Percentiles rank a stretch among this genome's conserved stretches.
Conservation (phyloP, 202 grass and related monocot genomes). For the Cymbopogon flexuosus region DNA sequence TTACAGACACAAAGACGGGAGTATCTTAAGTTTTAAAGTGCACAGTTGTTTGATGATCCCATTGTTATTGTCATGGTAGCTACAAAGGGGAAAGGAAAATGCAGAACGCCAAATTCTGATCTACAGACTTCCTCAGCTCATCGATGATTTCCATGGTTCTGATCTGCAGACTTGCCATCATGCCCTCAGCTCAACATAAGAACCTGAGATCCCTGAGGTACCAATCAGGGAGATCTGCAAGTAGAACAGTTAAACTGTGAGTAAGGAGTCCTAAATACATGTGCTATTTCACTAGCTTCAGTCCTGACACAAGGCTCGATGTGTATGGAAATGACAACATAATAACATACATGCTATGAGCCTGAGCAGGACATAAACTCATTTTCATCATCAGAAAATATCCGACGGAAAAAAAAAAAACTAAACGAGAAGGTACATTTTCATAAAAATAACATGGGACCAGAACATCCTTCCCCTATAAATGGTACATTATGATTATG, state of each 20-base stretch:
- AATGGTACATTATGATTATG: not conserved
- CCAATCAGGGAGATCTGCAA: constrained; percentile 66
- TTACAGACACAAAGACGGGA: constrained; percentile 33
- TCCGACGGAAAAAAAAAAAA: not conserved
- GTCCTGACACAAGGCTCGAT: not conserved
- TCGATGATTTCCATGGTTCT: not conserved
- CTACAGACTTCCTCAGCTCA: constrained; percentile 11
- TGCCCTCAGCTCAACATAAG: constrained; percentile 26
- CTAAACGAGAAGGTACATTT: not conserved
- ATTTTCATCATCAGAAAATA: not conserved
- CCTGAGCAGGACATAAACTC: not conserved
- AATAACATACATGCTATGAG: not conserved
- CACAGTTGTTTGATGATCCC: constrained; percentile 10
- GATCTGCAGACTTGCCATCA: constrained; percentile 28
- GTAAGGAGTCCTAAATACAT: not conserved
- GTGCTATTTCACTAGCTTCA: not conserved
- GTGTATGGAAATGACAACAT: not conserved
- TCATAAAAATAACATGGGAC: not conserved
- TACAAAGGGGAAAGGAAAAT: constrained; percentile 15
- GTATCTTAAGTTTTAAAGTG: constrained; percentile 2
- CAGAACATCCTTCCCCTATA: not conserved
- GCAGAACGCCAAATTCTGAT: not conserved
- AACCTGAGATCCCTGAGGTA: constrained; percentile 70
- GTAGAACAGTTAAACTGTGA: constrained; percentile 10
- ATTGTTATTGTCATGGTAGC: constrained; percentile 31